These are phyloP conservation scores for Pyrenochaeta sp. DNA, from an alignment of 2,329 filamentous ascomycete species.

Conservation along the genomic window DNA sequence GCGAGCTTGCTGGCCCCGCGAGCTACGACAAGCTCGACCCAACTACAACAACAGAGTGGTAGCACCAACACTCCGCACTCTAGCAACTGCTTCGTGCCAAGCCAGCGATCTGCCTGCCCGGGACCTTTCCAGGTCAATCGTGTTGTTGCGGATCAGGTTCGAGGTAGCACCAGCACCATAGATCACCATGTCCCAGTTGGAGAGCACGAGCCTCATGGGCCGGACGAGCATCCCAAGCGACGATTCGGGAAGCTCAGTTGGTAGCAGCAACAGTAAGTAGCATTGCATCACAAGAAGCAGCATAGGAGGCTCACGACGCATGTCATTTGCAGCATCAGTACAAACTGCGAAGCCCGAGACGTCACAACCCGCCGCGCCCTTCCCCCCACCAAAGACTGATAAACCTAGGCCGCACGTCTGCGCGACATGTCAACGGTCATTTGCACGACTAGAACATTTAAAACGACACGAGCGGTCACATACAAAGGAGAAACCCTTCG, in stretches of 20 bases:
- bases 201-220: constrained; percentile 37
- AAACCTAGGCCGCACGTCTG: constrained; percentile 97
- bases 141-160: constrained; percentile 17
- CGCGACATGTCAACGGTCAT: constrained; percentile 87
- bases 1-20: constrained; percentile 22
- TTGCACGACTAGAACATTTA: constrained; percentile 92
- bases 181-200: constrained; percentile 36
- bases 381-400: constrained; percentile 91
- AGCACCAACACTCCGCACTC: constrained; percentile 6
- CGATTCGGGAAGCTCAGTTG: constrained; percentile 37
- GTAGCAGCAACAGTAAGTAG: constrained; percentile 45
- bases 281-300: constrained; percentile 3
- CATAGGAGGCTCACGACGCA: constrained; percentile 24
- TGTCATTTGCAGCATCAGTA: constrained; percentile 36
- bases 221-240: constrained; percentile 38
- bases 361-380: constrained; percentile 50
- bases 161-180: constrained; percentile 22
- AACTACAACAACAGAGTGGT: constrained; percentile 10
- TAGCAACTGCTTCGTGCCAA: constrained; percentile 1
- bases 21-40: constrained; percentile 22
- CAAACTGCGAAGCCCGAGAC: constrained; percentile 44
- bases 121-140: constrained; percentile 13
- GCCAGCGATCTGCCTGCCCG: constrained; percentile 3
- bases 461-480: constrained; percentile 98
- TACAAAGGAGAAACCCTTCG: constrained; percentile 98